Evolutionary conservation across 148 eudicot genomes (phyloP).

Genomic region (Limonium bicolor): DNA sequence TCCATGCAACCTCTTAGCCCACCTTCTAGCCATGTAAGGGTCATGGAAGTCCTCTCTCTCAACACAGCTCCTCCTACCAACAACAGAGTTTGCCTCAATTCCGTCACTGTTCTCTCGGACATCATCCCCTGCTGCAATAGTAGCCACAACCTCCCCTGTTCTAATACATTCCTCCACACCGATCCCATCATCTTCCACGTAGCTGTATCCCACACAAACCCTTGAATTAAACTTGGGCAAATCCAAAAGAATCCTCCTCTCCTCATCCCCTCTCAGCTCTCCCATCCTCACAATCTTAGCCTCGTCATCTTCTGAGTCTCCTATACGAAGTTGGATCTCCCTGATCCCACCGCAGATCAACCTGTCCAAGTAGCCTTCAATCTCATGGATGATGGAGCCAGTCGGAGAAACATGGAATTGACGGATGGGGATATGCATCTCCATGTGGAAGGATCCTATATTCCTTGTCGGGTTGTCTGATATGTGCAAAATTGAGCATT

Average conservation of each 20-base stretch:
- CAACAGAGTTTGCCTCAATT: not conserved
- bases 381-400: constrained; percentile 54
- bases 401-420: constrained; percentile 59
- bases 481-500: constrained; percentile 54
- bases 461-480: constrained; percentile 44
- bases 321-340: constrained; percentile 51
- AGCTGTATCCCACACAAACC: constrained; percentile 47
- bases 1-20: constrained; percentile 84
- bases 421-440: constrained; percentile 30
- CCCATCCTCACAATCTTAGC: constrained; percentile 53
- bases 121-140: constrained; percentile 22
- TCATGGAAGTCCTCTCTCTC: constrained; percentile 74
- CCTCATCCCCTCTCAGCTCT: constrained; percentile 62
- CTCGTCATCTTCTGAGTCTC: constrained; percentile 23
- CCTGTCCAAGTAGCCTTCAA: constrained; percentile 45
- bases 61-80: constrained; percentile 41
- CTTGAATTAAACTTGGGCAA: constrained; percentile 21
- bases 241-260: constrained; percentile 50
- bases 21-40: constrained; percentile 78
- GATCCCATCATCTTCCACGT: constrained; percentile 23
- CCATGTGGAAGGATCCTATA: constrained; percentile 25
- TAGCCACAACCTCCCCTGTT: constrained; percentile 50
- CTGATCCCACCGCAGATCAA: constrained; percentile 45
- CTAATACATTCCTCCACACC: constrained; percentile 24
- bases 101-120: constrained; percentile 11